Base-by-base conservation (phyloP, 2,329 filamentous ascomycete genomes). In the Colletotrichum zoysiae region DNA sequence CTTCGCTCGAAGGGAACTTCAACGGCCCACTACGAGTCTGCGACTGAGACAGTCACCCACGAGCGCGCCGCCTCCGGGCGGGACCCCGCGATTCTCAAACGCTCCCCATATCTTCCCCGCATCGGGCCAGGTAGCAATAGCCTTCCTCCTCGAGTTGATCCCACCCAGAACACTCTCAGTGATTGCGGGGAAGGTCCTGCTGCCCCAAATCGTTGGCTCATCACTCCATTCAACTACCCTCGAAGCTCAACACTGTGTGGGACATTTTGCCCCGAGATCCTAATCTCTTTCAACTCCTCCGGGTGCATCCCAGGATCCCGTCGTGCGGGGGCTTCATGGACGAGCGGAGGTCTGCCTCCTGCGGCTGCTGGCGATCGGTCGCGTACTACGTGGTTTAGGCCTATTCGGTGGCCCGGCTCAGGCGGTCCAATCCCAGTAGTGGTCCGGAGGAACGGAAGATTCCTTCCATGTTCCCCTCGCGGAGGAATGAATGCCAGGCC, bases 1-100 rank as follows among this genome's bases (percentile, higher is more conserved):
- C 60, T 72, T 72, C 70, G 70, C 70, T 70, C 70, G 70, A 72
- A 72, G 48, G 70, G 70, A 72, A 55, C 66, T 72, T 72, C 66
- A 44, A 44, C 30, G 23, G 35, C n/a, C 38, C 51, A 46, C 59
- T 48, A 33, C 57, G 38, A 60, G 59, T 60, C 59, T 48, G 23
- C 57, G 38, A 60, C 65, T 60, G 55, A 50, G 65, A 71, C 23
- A 55, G 51, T 69, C 46, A 33, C 23, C 59, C 66, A 65, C 55
- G 50, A 48, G 57, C 59, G 46, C 35, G 55, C 40, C 66, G 48
- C 46, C 55, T 65, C 26, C 59, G 38, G 48, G 50, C 38, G 65
- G 70, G 60, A 55, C 70, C 70, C 65, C 60, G 70, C 70, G 70
- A 69, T 65, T 61, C 55, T 72, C 60, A 65, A 72, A 72, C 70